phyloP scores from a whole-genome alignment of 2,329 filamentous ascomycete species.

The Pyrenochaeta sp. region DNA sequence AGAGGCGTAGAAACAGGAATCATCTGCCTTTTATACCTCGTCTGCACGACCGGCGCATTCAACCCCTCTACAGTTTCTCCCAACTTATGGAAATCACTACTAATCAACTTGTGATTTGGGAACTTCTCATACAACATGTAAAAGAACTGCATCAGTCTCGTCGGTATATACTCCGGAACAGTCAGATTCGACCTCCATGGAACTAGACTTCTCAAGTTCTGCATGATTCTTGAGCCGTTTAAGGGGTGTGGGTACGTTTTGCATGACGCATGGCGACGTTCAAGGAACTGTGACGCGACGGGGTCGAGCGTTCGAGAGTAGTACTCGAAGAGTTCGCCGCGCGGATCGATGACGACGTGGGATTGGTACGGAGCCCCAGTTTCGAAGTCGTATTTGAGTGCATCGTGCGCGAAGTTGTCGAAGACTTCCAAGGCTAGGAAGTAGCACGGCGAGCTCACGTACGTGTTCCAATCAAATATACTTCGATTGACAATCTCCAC shows the following conservation, averaged over 20 bases:
- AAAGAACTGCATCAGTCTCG: conserved; percentile 95
- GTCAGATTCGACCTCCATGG: conserved; percentile 81
- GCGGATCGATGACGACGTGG: conserved; percentile 81
- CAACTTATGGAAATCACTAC: conserved; percentile 88
- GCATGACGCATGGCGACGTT: conserved; percentile 79
- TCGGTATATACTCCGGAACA: conserved; percentile 90
- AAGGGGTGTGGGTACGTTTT: conserved; percentile 70
- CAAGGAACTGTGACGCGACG: conserved; percentile 80
- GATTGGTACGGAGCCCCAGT: conserved; percentile 88
- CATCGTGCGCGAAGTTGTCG: conserved; percentile 97
- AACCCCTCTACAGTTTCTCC: conserved; percentile 83
- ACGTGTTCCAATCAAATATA: conserved; percentile 91
- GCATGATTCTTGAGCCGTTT: conserved; percentile 61
- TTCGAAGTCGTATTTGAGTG: conserved; percentile 84
- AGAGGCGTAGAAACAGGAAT: conserved; percentile 90
- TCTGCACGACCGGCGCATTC: conserved; percentile 96
- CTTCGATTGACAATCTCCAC: conserved; percentile 95
- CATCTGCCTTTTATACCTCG: conserved; percentile 83
- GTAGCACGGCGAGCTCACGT: conserved; percentile 93
- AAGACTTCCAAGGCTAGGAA: conserved; percentile 98
- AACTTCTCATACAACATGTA: conserved; percentile 88
- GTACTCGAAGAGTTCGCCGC: conserved; percentile 95
- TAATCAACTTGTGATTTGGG: conserved; percentile 85
- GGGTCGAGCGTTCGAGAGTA: conserved; percentile 84
- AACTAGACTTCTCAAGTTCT: conserved; percentile 68